A percentile compares a stretch with the other conserved stretches of the same genome.
phyloP scores from a whole-genome alignment of 2,329 filamentous ascomycete genomes.

The Tolypocladium pustulatum region DNA sequence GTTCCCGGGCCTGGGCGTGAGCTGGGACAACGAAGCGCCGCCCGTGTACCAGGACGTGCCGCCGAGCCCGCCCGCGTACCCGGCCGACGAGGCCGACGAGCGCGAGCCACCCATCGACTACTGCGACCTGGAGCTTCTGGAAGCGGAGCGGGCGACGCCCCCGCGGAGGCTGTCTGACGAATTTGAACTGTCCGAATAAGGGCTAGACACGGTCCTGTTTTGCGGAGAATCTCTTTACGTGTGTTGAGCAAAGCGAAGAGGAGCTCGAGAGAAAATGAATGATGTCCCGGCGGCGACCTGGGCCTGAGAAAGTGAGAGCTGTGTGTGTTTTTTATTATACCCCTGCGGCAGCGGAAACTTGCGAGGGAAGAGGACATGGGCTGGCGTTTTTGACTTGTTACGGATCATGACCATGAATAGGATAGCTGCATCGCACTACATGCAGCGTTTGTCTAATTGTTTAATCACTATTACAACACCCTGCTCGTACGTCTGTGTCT shows the following conservation, averaged over 20 bases:
- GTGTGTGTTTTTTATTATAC: not conserved
- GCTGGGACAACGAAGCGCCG: constrained; percentile 93
- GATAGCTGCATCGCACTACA: not conserved
- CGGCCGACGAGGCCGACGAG: constrained; percentile 8
- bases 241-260: not conserved
- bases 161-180: constrained; percentile 1
- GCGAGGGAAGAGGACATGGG: not conserved
- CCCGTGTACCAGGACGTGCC: constrained; percentile 93
- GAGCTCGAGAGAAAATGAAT: not conserved
- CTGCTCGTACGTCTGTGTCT: not conserved
- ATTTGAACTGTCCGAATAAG: not conserved
- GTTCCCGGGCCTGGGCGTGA: constrained; percentile 76
- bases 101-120: constrained; percentile 24
- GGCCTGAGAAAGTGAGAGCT: not conserved
- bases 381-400: not conserved
- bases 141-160: constrained; percentile 11
- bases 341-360: not conserved
- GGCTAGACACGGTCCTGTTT: not conserved
- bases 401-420: not conserved
- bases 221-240: not conserved
- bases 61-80: constrained; percentile 68
- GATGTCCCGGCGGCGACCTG: not conserved
- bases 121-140: constrained; percentile 24
- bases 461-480: not conserved
- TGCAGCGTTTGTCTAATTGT: not conserved